phyloP scores from a whole-genome alignment of 2,329 filamentous ascomycete species.

The Colletotrichum orchidophilum region DNA sequence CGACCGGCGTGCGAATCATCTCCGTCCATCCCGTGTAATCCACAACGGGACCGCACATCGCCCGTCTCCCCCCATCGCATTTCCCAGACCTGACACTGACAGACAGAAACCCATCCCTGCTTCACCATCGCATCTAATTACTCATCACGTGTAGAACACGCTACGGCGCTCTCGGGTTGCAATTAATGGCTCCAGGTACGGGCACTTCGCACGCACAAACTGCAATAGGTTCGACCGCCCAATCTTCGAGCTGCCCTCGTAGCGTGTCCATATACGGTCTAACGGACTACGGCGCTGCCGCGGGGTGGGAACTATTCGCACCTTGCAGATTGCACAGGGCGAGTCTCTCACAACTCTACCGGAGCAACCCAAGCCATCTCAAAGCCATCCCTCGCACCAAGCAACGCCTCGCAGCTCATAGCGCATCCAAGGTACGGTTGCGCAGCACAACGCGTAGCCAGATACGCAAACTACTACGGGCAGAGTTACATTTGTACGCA shows the following conservation, averaged over 20 bases:
- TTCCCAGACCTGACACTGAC: constrained; percentile 17
- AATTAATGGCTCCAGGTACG: constrained; percentile 5
- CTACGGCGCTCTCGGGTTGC: constrained; percentile 5
- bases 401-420: not conserved
- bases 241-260: not conserved
- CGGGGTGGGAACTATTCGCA: not conserved
- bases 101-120: constrained; percentile 17
- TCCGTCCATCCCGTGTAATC: constrained; percentile 30
- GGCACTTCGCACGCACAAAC: not conserved
- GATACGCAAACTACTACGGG: not conserved
- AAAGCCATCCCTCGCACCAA: not conserved
- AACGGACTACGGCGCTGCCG: not conserved
- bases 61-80: constrained; percentile 5
- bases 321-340: constrained; percentile 1
- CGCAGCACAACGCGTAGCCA: not conserved
- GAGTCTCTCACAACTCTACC: not conserved
- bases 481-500: not conserved
- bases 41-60: constrained; percentile 25
- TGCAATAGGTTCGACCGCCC: not conserved
- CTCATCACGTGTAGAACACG: not conserved
- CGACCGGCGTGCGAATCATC: constrained; percentile 21
- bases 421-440: not conserved
- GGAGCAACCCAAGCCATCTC: constrained; percentile 1
- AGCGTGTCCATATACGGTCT: not conserved
- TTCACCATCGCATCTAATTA: constrained; percentile 4